Evolutionary conservation across 2,329 filamentous ascomycete genomes (phyloP), one percentile per base, ranked within the genome.

Genomic region (Cadophora sp.): DNA sequence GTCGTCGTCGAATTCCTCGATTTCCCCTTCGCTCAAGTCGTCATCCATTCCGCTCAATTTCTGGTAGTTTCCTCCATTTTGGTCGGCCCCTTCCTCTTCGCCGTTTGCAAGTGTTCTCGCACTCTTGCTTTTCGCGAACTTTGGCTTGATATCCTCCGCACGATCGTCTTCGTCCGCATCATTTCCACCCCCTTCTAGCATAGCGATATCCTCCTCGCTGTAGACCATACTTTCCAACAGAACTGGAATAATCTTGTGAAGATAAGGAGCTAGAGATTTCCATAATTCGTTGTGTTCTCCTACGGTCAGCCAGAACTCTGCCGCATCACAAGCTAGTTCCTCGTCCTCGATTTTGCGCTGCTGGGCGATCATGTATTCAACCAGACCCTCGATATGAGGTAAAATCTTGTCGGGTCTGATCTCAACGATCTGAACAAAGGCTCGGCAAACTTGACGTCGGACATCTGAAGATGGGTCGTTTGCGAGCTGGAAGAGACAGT

Each of bases 171-270:
- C 87, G 19, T 98, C 94, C 53, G 96, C 96, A 78, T 98, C 94
- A 73, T 95, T 91, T 24, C 91, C 92, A 70, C 93, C 93, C 11
- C 90, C 92, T 70, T 94, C 94, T 8, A 98, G 83, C 62, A 94
- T 85, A 40, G 92, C 86, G 74, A 97, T 96, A 73, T 98, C 96
- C 74, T 99, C 96, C 71, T 96, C 93, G 75, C 92, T 92, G 79
- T 98, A 99, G 1, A 98, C 89, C 95, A 99, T 99, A 78, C 93
- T 97, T 73, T 96, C 89, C 8, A 99, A 86, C 62, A 99, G 83
- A 1, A 97, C 92, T 0, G 96, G 96, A 34, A 99, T 91, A 71
- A 98, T 95, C 79, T 92, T 92, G 72, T 87, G 81, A 66, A 98
- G 87, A 77, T 92, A 92, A 0, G 94, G 94, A 9, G 86, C 89